Evolutionary conservation across 2,329 filamentous ascomycete species (phyloP), one percentile per base, ranked within the genome.

Genomic region (Venturia effusa): DNA sequence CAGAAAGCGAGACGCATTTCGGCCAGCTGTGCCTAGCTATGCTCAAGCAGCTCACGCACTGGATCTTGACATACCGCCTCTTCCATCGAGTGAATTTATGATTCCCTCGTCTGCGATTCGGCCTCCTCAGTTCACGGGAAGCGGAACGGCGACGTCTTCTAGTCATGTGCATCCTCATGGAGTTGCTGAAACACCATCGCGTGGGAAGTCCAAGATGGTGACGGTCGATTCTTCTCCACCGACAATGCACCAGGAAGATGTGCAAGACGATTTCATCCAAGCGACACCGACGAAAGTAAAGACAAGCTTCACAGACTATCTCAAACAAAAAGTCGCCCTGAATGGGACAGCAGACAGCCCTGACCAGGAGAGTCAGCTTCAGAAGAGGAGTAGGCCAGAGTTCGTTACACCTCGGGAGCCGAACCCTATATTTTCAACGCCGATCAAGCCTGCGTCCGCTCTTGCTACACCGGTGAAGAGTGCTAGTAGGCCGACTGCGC

Each of bases 41-140:
- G 24, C 72, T 72, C 67, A 65, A 67, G 62, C 67, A 71, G 64
- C 24, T 13, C 24, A 34, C 11, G 51, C 51, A n/a, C 27, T 7
- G 15, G 51, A 57, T 34, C 30, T 57, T 22, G 51, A 57, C n/a
- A 10, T 57, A 1, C 51, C 51, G 30, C 51, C 27, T 13, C 22
- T 57, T 57, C 51, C 66, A 24, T 70, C 70, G 6, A 72, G 71
- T 32, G 71, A 71, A 17, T 72, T 75, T 19, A 70, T 72, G 57
- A 72, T 79, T 40, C 77, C 74, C 4, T 77, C 77, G 6, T 77
- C 77, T 24, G 74, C 71, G 10, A 66, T 73, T n/a, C 72, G 72
- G 32, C 71, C 70, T 24, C 67, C 39, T 73, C 71, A 54, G 67
- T 68, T 65, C 66, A 69, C 54, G 70, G 68, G 67, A 71, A 65